Base-by-base conservation (phyloP, 31 red algal species). In the Endocladia muricata region DNA sequence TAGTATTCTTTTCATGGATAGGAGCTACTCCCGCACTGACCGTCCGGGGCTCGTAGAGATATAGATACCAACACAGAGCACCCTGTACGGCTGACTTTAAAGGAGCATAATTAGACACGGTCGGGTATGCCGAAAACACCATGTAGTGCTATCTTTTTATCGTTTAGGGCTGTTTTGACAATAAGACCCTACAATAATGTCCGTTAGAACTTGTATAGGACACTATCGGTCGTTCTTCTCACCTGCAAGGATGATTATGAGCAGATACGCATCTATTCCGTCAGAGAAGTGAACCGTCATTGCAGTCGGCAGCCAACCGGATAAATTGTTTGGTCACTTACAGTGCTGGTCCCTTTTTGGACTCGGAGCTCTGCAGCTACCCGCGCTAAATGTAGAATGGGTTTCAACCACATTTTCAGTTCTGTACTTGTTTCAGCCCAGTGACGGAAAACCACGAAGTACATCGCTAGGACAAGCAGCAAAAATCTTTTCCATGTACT, bases 41-140 rank as follows among this genome's bases (percentile, higher is more conserved):
- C n/a, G n/a, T n/a, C n/a, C n/a, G n/a, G n/a, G n/a, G n/a, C n/a
- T n/a, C n/a, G n/a, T n/a, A n/a, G n/a, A n/a, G n/a, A n/a, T n/a
- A n/a, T n/a, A n/a, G n/a, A n/a, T n/a, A n/a, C n/a, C n/a, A n/a
- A n/a, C n/a, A n/a, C n/a, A n/a, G n/a, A n/a, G n/a, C n/a, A n/a
- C n/a, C n/a, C n/a, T n/a, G n/a, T n/a, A n/a, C n/a, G n/a, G n/a
- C n/a, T n/a, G n/a, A n/a, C n/a, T n/a, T n/a, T n/a, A n/a, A n/a
- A n/a, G n/a, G n/a, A n/a, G n/a, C n/a, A n/a, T n/a, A n/a, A n/a
- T n/a, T n/a, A n/a, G n/a, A n/a, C n/a, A n/a, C n/a, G n/a, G 79
- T 83, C 11, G 31, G 22, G 39, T 58, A 58, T 17, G 68, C 49
- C n/a, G 22, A 13, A 60, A 83, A 83, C 15, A 47, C 70, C 54